Evolutionary conservation across 495 filamentous ascomycete species (phyloP).

Genomic region (Annulohypoxylon moriforme): DNA sequence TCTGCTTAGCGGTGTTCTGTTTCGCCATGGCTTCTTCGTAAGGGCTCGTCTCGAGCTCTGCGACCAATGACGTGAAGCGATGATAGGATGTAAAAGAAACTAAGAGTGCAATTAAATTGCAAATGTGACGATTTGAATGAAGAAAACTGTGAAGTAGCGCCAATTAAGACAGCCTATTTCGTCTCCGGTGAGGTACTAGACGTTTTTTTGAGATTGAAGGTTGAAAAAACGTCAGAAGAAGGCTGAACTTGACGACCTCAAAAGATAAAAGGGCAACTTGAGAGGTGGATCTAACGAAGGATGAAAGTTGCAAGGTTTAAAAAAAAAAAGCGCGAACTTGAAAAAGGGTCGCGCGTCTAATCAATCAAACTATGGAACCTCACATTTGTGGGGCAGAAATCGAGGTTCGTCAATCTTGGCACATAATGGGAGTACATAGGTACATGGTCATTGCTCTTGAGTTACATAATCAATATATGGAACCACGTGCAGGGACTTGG

Average conservation of each 20-base stretch:
- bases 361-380: background rate
- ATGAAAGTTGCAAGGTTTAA: background rate
- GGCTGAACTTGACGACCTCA: background rate
- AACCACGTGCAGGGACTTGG: background rate
- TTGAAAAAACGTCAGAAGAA: background rate
- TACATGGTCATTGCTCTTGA: background rate
- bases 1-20: background rate
- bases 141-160: background rate
- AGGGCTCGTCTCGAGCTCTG: conserved; percentile 18
- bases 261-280: conserved; percentile 3
- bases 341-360: conserved; percentile 35
- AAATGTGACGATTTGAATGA: background rate
- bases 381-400: background rate
- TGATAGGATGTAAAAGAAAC: conserved; percentile 1
- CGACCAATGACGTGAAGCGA: background rate
- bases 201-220: too few relatives aligned
- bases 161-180: background rate
- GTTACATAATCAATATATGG: background rate
- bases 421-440: background rate
- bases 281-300: background rate
- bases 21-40: conserved; percentile 57
- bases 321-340: conserved; percentile 27
- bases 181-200: background rate
- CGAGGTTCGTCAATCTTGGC: too few relatives aligned
- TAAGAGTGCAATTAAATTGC: conserved; percentile 1